Base-by-base conservation (phyloP, 2,329 filamentous ascomycete species). In the Colletotrichum higginsianum region DNA sequence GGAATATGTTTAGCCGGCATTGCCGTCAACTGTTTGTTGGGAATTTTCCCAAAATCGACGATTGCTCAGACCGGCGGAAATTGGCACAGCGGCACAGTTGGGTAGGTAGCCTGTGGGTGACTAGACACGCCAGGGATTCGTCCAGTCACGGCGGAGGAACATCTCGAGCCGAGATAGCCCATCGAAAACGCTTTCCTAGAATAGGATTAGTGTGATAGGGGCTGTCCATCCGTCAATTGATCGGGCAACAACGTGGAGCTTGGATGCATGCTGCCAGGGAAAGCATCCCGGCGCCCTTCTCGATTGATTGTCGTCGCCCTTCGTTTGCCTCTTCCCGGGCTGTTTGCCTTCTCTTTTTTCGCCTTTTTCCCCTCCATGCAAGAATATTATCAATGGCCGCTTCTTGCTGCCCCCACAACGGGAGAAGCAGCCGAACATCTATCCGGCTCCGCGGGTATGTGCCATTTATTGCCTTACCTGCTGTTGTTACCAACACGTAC, bases 21-120 rank as follows among this genome's bases (percentile, higher is more conserved):
- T 61, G 44, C 64, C 26, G 44, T 46, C 15, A 21, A 40, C 15
- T 40, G 49, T 23, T 15, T 30, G 47, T 55, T 47, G 30, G 53
- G 38, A 35, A 60, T 58, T 49, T 68, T 44, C 38, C 35, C 21
- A 58, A 38, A 40, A 9, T 61, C n/a, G 23, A 42, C 6, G 23
- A 21, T 46, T 11, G 23, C 55, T 35, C 9, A 47, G 26, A 23
- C 49, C 2, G 21, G 60, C 26, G 52, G 69, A 72, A 60, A 72
- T 69, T 53, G 5, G 35, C 11, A 57, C 26, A 60, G 69, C 69
- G 69, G 68, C 68, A 71, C 65, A 47, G 65, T 46, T 46, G 26
- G 26, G 26, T 26, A 4, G 3, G 26, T 26, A 26, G 56, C 30
- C 30, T 30, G 52, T 58, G 44, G 38, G 30, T 71, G 58, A 42